Conservation (phyloP, 129 eudicot species). For the Pittosporum tobira region DNA sequence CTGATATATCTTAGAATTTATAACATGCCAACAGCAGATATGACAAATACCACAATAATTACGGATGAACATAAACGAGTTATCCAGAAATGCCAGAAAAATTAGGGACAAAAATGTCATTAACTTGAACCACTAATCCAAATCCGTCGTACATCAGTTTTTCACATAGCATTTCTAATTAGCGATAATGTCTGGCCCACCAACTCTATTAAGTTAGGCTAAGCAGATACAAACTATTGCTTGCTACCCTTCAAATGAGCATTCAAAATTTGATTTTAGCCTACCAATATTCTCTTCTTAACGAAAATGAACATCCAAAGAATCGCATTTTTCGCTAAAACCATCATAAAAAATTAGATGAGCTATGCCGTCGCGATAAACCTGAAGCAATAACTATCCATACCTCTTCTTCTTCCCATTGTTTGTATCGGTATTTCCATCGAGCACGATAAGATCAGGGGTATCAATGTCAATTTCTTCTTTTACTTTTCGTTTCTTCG, state of each 20-base stretch:
- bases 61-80: too few relatives aligned
- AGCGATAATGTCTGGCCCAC: not conserved
- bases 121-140: not conserved
- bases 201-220: too few relatives aligned
- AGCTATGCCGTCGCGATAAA: not conserved
- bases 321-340: slow-evolving; percentile 23
- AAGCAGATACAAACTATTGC: slow-evolving; percentile 4
- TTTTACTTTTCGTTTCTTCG: slow-evolving; percentile 67
- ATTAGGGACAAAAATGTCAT: too few relatives aligned
- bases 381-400: slow-evolving; percentile 17
- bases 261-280: slow-evolving; percentile 7
- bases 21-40: too few relatives aligned
- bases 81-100: too few relatives aligned
- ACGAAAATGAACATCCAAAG: slow-evolving; percentile 15
- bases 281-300: slow-evolving; percentile 10
- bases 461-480: slow-evolving; percentile 30
- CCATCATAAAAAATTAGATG: slow-evolving; percentile 24
- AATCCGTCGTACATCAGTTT: not conserved
- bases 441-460: slow-evolving; percentile 42
- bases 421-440: slow-evolving; percentile 27
- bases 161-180: not conserved
- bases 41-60: too few relatives aligned
- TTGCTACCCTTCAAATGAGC: not conserved
- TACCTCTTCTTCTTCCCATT: slow-evolving; percentile 27
- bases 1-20: too few relatives aligned